Evolutionary conservation across 2,329 filamentous ascomycete species (phyloP).

Genomic region (Ascocoryne sarcoides): DNA sequence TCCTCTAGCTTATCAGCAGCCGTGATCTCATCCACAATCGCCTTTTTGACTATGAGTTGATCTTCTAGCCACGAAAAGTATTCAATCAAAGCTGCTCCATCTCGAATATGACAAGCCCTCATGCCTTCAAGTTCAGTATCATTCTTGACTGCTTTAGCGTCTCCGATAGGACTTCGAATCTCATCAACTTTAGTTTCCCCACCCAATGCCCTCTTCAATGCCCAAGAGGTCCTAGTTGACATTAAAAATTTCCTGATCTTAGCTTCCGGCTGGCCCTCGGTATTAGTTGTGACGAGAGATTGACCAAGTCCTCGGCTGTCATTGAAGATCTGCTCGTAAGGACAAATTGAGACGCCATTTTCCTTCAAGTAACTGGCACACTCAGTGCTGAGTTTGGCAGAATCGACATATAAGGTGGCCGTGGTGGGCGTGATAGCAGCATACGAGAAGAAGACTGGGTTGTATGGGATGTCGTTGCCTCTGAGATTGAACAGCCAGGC

Average conservation of each 20-base stretch:
- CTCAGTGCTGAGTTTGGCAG: slow-evolving; percentile 62
- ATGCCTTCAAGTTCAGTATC: slow-evolving; percentile 83
- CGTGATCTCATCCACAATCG: slow-evolving; percentile 73
- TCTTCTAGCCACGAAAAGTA: slow-evolving; percentile 97
- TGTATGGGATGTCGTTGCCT: slow-evolving; percentile 92
- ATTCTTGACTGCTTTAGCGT: slow-evolving; percentile 94
- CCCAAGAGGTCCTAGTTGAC: slow-evolving; percentile 89
- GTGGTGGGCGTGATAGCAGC: slow-evolving; percentile 72
- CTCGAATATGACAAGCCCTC: slow-evolving; percentile 86
- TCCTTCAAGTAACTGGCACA: slow-evolving; percentile 61
- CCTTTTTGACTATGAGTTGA: slow-evolving; percentile 66
- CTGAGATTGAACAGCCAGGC: slow-evolving; percentile 98
- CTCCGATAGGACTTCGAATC: slow-evolving; percentile 74
- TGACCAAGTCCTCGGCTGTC: slow-evolving; percentile 61
- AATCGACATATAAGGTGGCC: slow-evolving; percentile 77
- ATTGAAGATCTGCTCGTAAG: slow-evolving; percentile 73
- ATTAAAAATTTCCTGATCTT: slow-evolving; percentile 61
- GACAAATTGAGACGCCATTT: slow-evolving; percentile 64
- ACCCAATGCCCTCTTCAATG: slow-evolving; percentile 75
- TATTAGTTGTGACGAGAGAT: slow-evolving; percentile 30
- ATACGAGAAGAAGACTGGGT: slow-evolving; percentile 97
- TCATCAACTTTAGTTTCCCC: slow-evolving; percentile 82
- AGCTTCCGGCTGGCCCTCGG: slow-evolving; percentile 26
- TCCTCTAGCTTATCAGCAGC: slow-evolving; percentile 87
- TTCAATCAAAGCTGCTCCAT: slow-evolving; percentile 81